Evolutionary conservation across 805 yeast species (phyloP).

Genomic region (Wickerhamiella occidentalis): DNA sequence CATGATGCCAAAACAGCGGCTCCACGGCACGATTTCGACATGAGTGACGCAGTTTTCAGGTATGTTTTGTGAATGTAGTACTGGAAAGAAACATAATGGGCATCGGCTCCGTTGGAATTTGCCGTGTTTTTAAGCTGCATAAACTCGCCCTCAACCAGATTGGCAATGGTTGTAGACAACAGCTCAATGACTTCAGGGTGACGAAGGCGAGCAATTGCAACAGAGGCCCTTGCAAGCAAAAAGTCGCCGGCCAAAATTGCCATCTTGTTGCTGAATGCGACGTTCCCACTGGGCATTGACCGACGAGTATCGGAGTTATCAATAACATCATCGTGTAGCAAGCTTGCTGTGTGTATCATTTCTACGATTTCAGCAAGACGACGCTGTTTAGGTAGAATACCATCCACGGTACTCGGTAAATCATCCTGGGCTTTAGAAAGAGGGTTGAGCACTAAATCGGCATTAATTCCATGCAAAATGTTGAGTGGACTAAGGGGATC

Average conservation of each 20-base stretch:
- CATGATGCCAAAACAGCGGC: slow-evolving; percentile 90
- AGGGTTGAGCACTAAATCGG: slow-evolving; percentile 67
- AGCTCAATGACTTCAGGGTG: slow-evolving; percentile 97
- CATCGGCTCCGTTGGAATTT: slow-evolving; percentile 39
- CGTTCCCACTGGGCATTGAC: slow-evolving; percentile 82
- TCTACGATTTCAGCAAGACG: slow-evolving; percentile 95
- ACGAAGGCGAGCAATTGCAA: slow-evolving; percentile 80
- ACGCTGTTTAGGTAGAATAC: slow-evolving; percentile 88
- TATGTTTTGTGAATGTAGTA: slow-evolving; percentile 92
- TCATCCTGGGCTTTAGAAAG: slow-evolving; percentile 67
- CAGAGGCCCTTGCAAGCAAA: slow-evolving; percentile 89
- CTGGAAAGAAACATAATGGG: slow-evolving; percentile 61
- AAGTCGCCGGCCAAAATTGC: slow-evolving; percentile 96
- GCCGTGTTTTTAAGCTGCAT: slow-evolving; percentile 97
- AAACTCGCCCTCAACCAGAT: slow-evolving; percentile 94
- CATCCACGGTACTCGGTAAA: slow-evolving; percentile 53
- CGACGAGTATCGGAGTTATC: slow-evolving; percentile 78
- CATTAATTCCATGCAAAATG: slow-evolving; percentile 80
- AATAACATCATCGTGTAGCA: slow-evolving; percentile 93
- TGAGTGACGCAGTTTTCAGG: slow-evolving; percentile 84
- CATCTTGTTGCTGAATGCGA: slow-evolving; percentile 93
- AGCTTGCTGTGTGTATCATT: slow-evolving; percentile 94
- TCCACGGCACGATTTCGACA: slow-evolving; percentile 87
- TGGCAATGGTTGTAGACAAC: slow-evolving; percentile 91
- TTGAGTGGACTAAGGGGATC: slow-evolving; percentile 61